phyloP scores from a whole-genome alignment of 2,329 filamentous ascomycete species.

The Dactylellina sp. region DNA sequence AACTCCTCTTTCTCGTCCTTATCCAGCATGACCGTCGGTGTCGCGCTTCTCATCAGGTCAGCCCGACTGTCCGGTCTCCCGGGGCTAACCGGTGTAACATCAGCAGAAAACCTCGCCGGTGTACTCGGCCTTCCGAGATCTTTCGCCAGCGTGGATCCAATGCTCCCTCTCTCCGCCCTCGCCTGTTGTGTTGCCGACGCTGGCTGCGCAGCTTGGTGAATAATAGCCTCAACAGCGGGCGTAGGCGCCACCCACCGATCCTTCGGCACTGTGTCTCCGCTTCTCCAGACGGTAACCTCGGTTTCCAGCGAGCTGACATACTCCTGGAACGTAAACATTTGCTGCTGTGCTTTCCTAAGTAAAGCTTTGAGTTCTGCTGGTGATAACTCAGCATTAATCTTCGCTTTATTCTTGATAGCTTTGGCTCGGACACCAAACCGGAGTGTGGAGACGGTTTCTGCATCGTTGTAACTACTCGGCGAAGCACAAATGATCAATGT shows the following conservation, averaged over 20 bases:
- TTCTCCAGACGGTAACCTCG: constrained; percentile 87
- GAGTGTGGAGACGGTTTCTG: constrained; percentile 97
- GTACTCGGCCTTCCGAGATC: constrained; percentile 71
- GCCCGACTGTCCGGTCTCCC: constrained; percentile 67
- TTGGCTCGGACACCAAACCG: constrained; percentile 97
- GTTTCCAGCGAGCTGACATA: constrained; percentile 86
- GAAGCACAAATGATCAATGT: constrained; percentile 99
- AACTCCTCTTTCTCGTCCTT: constrained; percentile 99
- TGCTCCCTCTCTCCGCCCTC: constrained; percentile 43
- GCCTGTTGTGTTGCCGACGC: constrained; percentile 64
- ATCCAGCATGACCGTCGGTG: constrained; percentile 72
- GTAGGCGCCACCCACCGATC: constrained; percentile 84
- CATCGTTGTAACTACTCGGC: constrained; percentile 94
- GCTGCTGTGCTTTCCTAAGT: constrained; percentile 89
- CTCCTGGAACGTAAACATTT: constrained; percentile 86
- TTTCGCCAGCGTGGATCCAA: constrained; percentile 65
- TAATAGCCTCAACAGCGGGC: constrained; percentile 67
- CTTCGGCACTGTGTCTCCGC: constrained; percentile 86
- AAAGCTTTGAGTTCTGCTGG: constrained; percentile 93
- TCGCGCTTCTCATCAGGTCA: constrained; percentile 59
- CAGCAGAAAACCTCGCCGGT: constrained; percentile 70
- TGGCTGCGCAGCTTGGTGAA: constrained; percentile 62
- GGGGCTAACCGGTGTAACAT: constrained; percentile 63
- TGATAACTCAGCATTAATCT: constrained; percentile 98
- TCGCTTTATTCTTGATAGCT: constrained; percentile 99